Base-by-base conservation (phyloP, 176 grass and related monocot genomes). In the Aechmea fasciata region DNA sequence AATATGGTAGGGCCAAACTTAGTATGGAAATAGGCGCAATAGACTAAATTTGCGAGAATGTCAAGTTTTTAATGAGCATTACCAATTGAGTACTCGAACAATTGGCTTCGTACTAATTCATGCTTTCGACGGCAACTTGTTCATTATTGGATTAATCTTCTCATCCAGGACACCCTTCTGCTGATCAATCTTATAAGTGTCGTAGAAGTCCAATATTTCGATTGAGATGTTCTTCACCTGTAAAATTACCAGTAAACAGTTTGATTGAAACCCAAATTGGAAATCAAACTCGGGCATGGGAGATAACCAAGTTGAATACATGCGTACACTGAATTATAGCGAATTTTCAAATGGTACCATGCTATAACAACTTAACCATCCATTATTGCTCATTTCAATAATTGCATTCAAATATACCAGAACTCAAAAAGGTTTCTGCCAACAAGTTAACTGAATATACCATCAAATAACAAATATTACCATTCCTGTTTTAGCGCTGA, bases 221-320 rank as follows among this genome's bases (percentile, higher is more conserved):
- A 88, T 99, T n/a, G 92, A 73, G 48, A 88, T 96, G 64, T 88
- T 96, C 67, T 96, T 91, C 28, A 96, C 88, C 88, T 96, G 67
- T 49, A 67, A 26, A 26, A 53, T 52, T 48, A 13, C 11, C 49
- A 59, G 70, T 49, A 52, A 17, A 11, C 57, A 66, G 26, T 50
- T 11, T 14, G 41, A 33, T 59, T 70, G 62, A 65, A 52, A 73
- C 17, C 19, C 17, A 29, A 75, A 6, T 65, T 8, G 17, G 13
- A 48, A 50, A 59, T 24, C 67, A 52, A 49, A 78, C 51, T 49
- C 2, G 41, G 70, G 9, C 1, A 28, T 68, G 23, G 33, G 12
- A 47, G 10, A 57, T 8, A 41, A 41, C 33, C 33, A 7, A 41
- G 33, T 41, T 41, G 33, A 41, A 41, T 41, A 41, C 33, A 41